Conservation (phyloP, 2,329 filamentous ascomycete species). For the Ceratocystis eucalypticola region DNA sequence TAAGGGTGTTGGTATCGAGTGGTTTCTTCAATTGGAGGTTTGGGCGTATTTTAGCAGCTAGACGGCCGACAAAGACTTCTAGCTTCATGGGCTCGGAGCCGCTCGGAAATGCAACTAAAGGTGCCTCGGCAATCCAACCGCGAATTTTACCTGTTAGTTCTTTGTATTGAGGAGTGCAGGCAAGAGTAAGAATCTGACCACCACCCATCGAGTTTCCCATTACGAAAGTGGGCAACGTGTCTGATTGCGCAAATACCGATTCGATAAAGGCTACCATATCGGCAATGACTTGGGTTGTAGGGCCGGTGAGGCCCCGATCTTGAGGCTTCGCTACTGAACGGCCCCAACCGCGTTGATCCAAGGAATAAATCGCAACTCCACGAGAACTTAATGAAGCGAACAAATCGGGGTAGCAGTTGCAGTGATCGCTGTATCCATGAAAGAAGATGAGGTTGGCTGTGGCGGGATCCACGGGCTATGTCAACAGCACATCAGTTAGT, state of each 20-base stretch:
- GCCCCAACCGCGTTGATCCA: slow-evolving; percentile 87
- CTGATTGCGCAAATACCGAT: slow-evolving; percentile 42
- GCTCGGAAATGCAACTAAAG: slow-evolving; percentile 61
- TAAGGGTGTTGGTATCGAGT: slow-evolving; percentile 50
- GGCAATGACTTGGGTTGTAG: slow-evolving; percentile 56
- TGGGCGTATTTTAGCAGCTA: slow-evolving; percentile 57
- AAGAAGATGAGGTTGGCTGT: slow-evolving; percentile 67
- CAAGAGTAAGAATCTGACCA: slow-evolving; percentile 54
- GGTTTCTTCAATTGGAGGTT: slow-evolving; percentile 51
- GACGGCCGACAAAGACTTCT: slow-evolving; percentile 50
- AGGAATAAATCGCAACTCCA: slow-evolving; percentile 62
- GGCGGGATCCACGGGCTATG: slow-evolving; percentile 40
- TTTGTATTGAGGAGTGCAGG: slow-evolving; percentile 36
- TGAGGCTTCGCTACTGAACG: slow-evolving; percentile 48
- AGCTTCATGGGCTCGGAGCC: slow-evolving; percentile 48
- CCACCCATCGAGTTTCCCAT: slow-evolving; percentile 91
- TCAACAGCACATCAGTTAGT: slow-evolving; percentile 7
- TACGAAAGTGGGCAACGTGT: slow-evolving; percentile 56
- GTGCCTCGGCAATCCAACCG: slow-evolving; percentile 64
- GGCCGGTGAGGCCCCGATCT: slow-evolving; percentile 59
- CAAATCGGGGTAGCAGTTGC: slow-evolving; percentile 61
- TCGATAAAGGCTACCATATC: slow-evolving; percentile 62
- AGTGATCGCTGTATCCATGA: slow-evolving; percentile 82
- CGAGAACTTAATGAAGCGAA: slow-evolving; percentile 55
- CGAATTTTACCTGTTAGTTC: slow-evolving; percentile 47